phyloP scores from a whole-genome alignment of 371 early-diverging fungal species.

The Rozella allomycis region DNA sequence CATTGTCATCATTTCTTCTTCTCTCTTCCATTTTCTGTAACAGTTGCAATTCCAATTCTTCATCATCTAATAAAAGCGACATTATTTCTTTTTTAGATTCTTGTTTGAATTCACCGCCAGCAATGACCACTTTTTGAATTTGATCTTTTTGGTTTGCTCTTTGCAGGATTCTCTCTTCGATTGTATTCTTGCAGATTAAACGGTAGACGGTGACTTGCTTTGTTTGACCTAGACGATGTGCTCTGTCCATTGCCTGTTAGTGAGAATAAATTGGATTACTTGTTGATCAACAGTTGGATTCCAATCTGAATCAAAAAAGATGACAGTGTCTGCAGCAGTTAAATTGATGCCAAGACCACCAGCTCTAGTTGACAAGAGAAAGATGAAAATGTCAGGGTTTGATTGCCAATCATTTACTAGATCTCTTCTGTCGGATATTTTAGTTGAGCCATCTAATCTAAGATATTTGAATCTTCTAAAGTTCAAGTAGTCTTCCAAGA shows the following conservation, averaged over 20 bases:
- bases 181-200: conserved; percentile 65
- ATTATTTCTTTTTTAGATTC: conserved; percentile 53
- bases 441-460: conserved; percentile 86
- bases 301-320: conserved; percentile 98
- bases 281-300: conserved; percentile 92
- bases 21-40: conserved; percentile 6
- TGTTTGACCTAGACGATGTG: conserved; percentile 92
- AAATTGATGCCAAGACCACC: conserved; percentile 98
- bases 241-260: conserved; percentile 75
- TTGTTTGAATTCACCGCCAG: conserved; percentile 45
- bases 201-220: conserved; percentile 86
- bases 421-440: conserved; percentile 70
- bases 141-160: conserved; percentile 86
- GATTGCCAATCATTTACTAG: conserved; percentile 86
- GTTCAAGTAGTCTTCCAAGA: conserved; percentile 83
- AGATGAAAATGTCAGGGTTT: conserved; percentile 71
- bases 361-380: conserved; percentile 91
- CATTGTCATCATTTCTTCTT: conserved; percentile 8
- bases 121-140: conserved; percentile 90
- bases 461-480: conserved; percentile 74
- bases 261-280: conserved; percentile 6
- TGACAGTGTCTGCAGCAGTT: conserved; percentile 97
- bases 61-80: conserved; percentile 59
- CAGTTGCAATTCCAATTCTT: conserved; percentile 19
- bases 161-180: conserved; percentile 75